These are phyloP conservation scores for Chimonanthus salicifolius DNA, from an alignment of 164 flowering plant species.

Conservation along the genomic window DNA sequence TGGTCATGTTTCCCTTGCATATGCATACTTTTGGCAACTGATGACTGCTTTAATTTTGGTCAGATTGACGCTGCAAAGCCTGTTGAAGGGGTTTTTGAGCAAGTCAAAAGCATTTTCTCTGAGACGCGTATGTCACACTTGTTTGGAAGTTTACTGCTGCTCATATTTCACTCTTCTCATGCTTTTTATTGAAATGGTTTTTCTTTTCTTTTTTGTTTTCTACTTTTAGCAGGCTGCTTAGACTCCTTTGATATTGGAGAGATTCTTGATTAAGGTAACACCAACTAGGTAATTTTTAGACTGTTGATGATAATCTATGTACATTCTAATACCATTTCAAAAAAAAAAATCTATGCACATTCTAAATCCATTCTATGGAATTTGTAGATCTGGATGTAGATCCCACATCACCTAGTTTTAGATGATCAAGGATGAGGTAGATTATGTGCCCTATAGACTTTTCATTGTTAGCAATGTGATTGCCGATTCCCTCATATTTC, in stretches of 20 bases:
- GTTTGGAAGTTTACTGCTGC: neutral
- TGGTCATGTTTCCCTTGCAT: neutral
- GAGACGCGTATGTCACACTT: neutral
- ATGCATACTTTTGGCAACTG: neutral
- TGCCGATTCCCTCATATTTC: neutral
- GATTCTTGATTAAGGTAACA: neutral
- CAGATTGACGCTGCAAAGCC: conserved; percentile 81
- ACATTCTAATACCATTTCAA: neutral
- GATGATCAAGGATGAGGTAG: neutral
- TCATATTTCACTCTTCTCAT: neutral
- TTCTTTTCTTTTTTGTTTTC: neutral
- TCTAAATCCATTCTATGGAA: neutral
- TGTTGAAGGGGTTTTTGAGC: conserved; percentile 59
- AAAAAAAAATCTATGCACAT: too few species aligned
- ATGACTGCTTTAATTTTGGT: conserved; percentile 1
- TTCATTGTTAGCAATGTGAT: neutral
- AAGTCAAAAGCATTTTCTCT: conserved; percentile 54
- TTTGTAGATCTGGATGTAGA: neutral
- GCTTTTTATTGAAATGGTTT: neutral
- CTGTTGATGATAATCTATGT: neutral
- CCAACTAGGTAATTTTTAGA: neutral
- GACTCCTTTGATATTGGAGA: neutral
- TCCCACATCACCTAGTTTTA: too few species aligned
- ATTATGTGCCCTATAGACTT: neutral
- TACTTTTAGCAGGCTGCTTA: neutral